Conservation (phyloP, 2,329 filamentous ascomycete genomes). For the Pseudovirgaria hyperparasitica region DNA sequence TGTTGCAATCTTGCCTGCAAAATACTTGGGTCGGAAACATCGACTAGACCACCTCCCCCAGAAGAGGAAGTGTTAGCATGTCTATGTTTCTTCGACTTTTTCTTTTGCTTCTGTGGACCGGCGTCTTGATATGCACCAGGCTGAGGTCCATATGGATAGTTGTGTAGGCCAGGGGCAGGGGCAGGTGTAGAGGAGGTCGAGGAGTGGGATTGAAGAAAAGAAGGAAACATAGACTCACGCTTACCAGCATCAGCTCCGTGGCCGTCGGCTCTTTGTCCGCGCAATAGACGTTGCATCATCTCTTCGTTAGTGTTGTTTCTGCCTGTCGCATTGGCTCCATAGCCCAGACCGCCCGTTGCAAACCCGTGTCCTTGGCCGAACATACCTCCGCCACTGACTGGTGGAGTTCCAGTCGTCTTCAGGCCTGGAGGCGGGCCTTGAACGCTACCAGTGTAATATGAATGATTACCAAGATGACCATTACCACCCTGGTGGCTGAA, state of each 20-base stretch:
- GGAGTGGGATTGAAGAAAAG: slow-evolving; percentile 78
- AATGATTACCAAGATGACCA: slow-evolving; percentile 44
- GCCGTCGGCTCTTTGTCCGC: slow-evolving; percentile 48
- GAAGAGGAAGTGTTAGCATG: slow-evolving; percentile 99
- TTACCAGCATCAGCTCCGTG: slow-evolving; percentile 74
- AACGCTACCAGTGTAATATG: slow-evolving; percentile 76
- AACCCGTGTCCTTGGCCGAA: slow-evolving; percentile 85
- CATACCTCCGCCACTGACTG: slow-evolving; percentile 65
- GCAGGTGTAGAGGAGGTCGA: slow-evolving; percentile 70
- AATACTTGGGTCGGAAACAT: slow-evolving; percentile 99
- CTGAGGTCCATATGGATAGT: slow-evolving; percentile 81
- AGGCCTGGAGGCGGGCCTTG: slow-evolving; percentile 89
- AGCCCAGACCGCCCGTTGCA: slow-evolving; percentile 52
- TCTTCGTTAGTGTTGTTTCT: slow-evolving; percentile 66
- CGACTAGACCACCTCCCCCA: slow-evolving; percentile 96
- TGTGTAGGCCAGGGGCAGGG: slow-evolving; percentile 82
- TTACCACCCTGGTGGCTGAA: slow-evolving; percentile 43
- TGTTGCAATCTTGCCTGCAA: slow-evolving; percentile 95
- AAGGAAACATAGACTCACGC: slow-evolving; percentile 97
- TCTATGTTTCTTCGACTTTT: slow-evolving; percentile 99
- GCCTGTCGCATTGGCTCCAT: slow-evolving; percentile 45
- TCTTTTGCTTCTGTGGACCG: slow-evolving; percentile 90
- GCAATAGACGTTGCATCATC: slow-evolving; percentile 65
- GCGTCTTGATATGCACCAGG: slow-evolving; percentile 80
- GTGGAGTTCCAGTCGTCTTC: slow-evolving; percentile 89